A percentile compares a stretch with the other conserved stretches of the same genome.
phyloP scores from a whole-genome alignment of 164 flowering plant species.

The Macadamia integrifolia region DNA sequence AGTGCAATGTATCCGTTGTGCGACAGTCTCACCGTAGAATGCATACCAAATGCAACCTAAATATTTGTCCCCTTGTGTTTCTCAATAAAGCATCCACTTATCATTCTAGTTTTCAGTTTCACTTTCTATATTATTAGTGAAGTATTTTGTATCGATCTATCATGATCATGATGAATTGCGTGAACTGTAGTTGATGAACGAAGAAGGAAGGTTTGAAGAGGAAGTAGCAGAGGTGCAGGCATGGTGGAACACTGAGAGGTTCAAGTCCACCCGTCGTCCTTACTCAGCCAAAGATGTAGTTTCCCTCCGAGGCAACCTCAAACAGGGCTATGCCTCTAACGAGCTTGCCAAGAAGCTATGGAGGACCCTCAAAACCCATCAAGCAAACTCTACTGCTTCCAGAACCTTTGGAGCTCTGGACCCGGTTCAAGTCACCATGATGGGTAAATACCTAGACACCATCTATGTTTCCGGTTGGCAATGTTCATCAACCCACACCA shows the following conservation, averaged over 20 bases:
- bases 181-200: slow-evolving; percentile 63
- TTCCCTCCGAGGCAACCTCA: slow-evolving; percentile 68
- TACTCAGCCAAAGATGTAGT: slow-evolving; percentile 80
- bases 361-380: slow-evolving; percentile 83
- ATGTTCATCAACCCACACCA: slow-evolving; percentile 90
- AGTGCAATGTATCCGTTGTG: too few relatives aligned
- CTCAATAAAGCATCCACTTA: too few relatives aligned
- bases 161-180: neutral
- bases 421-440: slow-evolving; percentile 94
- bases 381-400: slow-evolving; percentile 75
- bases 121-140: too few relatives aligned
- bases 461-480: slow-evolving; percentile 98
- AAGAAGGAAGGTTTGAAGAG: slow-evolving; percentile 82
- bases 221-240: slow-evolving; percentile 89
- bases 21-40: too few relatives aligned
- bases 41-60: too few relatives aligned
- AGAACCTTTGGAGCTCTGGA: slow-evolving; percentile 91
- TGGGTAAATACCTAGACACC: slow-evolving; percentile 86
- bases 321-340: slow-evolving; percentile 64
- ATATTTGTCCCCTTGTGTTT: too few relatives aligned
- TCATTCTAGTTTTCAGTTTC: too few relatives aligned
- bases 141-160: neutral
- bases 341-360: slow-evolving; percentile 89
- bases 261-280: slow-evolving; percentile 69
- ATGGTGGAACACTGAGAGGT: slow-evolving; percentile 93